phyloP scores from a whole-genome alignment of 108 stramenopile genomes.

The Pseudonitzschia multiseries region DNA sequence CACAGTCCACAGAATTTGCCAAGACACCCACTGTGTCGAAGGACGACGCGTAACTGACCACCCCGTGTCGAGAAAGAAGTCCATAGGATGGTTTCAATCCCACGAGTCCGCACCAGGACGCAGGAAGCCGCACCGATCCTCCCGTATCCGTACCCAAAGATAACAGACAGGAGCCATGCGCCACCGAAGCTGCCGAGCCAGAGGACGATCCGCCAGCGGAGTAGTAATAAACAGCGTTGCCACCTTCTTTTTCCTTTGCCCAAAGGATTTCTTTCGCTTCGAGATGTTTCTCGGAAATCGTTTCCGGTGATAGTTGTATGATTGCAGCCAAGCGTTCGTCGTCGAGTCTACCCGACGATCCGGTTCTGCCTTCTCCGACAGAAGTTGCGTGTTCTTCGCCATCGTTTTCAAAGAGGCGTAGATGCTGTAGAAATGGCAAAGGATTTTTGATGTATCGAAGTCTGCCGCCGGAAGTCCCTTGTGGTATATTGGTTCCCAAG shows the following conservation, averaged over 20 bases:
- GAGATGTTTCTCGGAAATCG: slow-evolving; percentile 26
- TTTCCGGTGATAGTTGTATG: slow-evolving; percentile 16
- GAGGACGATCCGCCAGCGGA: slow-evolving; percentile 89
- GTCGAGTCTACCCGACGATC: slow-evolving; percentile 1
- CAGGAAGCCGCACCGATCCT: slow-evolving; percentile 94
- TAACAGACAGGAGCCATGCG: slow-evolving; percentile 76
- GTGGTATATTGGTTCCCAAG: slow-evolving; percentile 58
- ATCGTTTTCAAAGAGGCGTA: slow-evolving; percentile 15
- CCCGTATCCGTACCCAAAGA: slow-evolving; percentile 98
- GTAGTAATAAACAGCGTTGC: slow-evolving; percentile 9
- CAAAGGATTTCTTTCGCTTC: slow-evolving; percentile 14
- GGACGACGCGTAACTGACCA: slow-evolving; percentile 94
- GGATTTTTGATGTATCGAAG: slow-evolving; percentile 61
- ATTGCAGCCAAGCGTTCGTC: slow-evolving; percentile 30
- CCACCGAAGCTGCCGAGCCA: slow-evolving; percentile 92
- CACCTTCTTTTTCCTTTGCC: slow-evolving; percentile 3
- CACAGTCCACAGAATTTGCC: slow-evolving; percentile 62
- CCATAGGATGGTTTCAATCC: slow-evolving; percentile 98
- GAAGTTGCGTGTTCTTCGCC: neutral
- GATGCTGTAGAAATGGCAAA: slow-evolving; percentile 47
- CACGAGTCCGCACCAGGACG: slow-evolving; percentile 92
- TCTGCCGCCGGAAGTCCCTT: slow-evolving; percentile 5
- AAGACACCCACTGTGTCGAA: slow-evolving; percentile 93
- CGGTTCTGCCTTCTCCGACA: slow-evolving; percentile 2
- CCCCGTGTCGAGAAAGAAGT: slow-evolving; percentile 84